phyloP scores from a whole-genome alignment of 2,329 filamentous ascomycete species.

The Fusarium concolor region DNA sequence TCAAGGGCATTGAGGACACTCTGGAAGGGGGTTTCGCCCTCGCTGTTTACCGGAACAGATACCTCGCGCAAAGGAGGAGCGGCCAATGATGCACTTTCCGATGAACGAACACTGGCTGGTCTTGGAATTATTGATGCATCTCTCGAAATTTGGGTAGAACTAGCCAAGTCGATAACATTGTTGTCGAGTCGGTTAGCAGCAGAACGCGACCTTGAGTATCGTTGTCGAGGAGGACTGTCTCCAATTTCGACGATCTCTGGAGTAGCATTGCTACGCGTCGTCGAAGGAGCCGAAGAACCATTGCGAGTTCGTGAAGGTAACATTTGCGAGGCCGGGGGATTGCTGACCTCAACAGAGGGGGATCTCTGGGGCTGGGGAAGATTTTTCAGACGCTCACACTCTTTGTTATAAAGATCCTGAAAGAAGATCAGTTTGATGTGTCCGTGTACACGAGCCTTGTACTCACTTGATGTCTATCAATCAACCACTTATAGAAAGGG shows the following conservation, averaged over 20 bases:
- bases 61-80: conserved; percentile 4
- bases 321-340: conserved; percentile 3
- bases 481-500: conserved; percentile 63
- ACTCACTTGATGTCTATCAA: conserved; percentile 55
- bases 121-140: conserved; percentile 4
- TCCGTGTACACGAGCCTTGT: background rate
- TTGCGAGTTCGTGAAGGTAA: conserved; percentile 41
- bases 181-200: conserved; percentile 12
- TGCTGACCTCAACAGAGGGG: conserved; percentile 32
- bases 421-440: background rate
- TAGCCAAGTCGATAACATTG: background rate
- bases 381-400: conserved; percentile 38
- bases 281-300: conserved; percentile 31
- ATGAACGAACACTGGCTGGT: conserved; percentile 14
- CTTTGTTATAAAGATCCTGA: conserved; percentile 46
- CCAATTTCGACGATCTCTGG: conserved; percentile 24
- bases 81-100: conserved; percentile 5
- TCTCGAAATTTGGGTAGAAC: conserved; percentile 6
- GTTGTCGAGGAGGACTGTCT: conserved; percentile 15
- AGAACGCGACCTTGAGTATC: conserved; percentile 37
- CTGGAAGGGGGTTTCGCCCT: conserved; percentile 44
- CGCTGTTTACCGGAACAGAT: background rate
- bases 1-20: conserved; percentile 47
- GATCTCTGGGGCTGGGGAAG: conserved; percentile 31
- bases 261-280: conserved; percentile 21